Conservation (phyloP, 345 rosid genomes). For the Mercurialis annua region DNA sequence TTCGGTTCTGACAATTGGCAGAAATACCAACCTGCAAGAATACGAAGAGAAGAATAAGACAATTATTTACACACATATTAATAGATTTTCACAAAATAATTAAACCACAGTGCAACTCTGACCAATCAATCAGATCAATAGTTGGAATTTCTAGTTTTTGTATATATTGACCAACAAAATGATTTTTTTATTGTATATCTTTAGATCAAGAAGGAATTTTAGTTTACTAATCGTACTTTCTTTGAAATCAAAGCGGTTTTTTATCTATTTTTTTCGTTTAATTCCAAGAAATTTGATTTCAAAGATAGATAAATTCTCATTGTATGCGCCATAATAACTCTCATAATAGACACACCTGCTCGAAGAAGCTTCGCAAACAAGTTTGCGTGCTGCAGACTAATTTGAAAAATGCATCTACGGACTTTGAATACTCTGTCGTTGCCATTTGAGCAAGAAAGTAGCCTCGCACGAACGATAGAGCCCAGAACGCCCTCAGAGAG, state of each 20-base stretch:
- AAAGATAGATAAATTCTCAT: background rate
- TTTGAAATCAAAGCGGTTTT: no score
- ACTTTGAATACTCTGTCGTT: conserved; percentile 59
- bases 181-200: no score
- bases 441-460: conserved; percentile 65
- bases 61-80: no score
- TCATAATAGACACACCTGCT: conserved; percentile 53
- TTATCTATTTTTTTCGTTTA: no score
- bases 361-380: conserved; percentile 68
- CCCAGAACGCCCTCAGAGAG: conserved; percentile 63
- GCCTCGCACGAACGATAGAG: conserved; percentile 53
- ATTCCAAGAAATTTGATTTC: no score
- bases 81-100: no score
- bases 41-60: conserved; percentile 19
- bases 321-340: background rate
- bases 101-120: no score
- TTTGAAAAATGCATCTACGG: conserved; percentile 58
- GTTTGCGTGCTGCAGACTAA: conserved; percentile 50
- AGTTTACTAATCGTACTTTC: no score
- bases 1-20: conserved; percentile 42
- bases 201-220: no score
- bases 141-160: no score
- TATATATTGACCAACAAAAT: no score
- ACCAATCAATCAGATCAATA: no score
- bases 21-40: conserved; percentile 55